Evolutionary conservation across 2,329 filamentous ascomycete genomes (phyloP).

Genomic region (Hymenoscyphus fructigenus): DNA sequence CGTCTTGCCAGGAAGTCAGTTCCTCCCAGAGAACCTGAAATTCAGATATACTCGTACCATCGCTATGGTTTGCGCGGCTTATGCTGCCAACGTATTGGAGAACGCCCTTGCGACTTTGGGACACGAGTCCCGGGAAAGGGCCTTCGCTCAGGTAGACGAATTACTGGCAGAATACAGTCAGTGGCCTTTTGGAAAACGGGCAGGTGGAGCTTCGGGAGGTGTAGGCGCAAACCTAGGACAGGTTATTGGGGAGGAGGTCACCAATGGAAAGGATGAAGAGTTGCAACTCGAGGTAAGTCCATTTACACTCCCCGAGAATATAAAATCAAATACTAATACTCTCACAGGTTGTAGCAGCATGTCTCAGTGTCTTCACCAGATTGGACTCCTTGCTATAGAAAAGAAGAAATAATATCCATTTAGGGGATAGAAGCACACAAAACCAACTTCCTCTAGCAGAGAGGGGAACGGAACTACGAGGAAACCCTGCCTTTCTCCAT

Average conservation of each 20-base stretch:
- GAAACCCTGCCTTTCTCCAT: constrained; percentile 23
- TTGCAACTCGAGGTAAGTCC: constrained; percentile 83
- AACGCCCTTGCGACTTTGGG: constrained; percentile 93
- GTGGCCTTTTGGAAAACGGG: constrained; percentile 88
- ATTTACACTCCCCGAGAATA: constrained; percentile 40
- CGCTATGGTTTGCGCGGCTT: constrained; percentile 95
- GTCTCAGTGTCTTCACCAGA: constrained; percentile 94
- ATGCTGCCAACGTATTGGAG: constrained; percentile 96
- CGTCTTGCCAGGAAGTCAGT: constrained; percentile 81
- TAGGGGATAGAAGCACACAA: background rate
- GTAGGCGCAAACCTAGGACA: constrained; percentile 92
- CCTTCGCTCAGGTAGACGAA: constrained; percentile 96
- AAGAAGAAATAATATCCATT: background rate
- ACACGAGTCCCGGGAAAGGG: constrained; percentile 89
- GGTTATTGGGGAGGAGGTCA: constrained; percentile 78
- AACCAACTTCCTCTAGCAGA: background rate
- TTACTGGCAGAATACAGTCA: constrained; percentile 94
- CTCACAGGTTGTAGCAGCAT: constrained; percentile 75
- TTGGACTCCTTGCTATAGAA: constrained; percentile 87
- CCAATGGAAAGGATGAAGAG: constrained; percentile 86
- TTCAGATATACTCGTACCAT: constrained; percentile 91
- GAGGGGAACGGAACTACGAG: background rate
- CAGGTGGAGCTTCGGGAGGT: constrained; percentile 69
- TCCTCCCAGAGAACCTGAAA: constrained; percentile 90
- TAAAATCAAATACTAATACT: too few species aligned